These are phyloP conservation scores for Sphaerulina populicola DNA, from an alignment of 2,329 filamentous ascomycete species.

Conservation along the genomic window DNA sequence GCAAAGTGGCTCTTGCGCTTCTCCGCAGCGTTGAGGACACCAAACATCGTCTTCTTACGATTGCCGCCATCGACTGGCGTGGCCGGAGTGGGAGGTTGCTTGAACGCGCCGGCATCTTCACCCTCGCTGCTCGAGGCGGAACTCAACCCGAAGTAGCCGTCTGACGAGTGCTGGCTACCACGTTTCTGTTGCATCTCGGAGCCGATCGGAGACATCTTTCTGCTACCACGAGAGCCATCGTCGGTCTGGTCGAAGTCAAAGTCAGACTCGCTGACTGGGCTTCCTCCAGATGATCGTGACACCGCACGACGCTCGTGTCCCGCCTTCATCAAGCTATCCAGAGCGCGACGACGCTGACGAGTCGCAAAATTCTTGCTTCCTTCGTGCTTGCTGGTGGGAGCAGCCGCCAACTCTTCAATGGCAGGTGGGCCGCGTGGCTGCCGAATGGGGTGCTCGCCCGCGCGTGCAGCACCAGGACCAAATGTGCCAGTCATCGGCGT, in stretches of 20 bases:
- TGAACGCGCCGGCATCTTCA: slow-evolving; percentile 29
- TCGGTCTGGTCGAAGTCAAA: slow-evolving; percentile 57
- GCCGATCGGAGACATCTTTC: slow-evolving; percentile 35
- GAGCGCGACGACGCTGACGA: slow-evolving; percentile 81
- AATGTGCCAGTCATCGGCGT: slow-evolving; percentile 79
- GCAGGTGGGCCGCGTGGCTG: slow-evolving; percentile 89
- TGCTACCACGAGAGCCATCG: slow-evolving; percentile 44
- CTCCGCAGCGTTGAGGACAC: slow-evolving; percentile 78
- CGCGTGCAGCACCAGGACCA: slow-evolving; percentile 83
- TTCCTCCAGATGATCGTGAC: slow-evolving; percentile 56
- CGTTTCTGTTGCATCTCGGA: slow-evolving; percentile 35
- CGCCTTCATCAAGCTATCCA: slow-evolving; percentile 84
- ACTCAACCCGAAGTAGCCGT: slow-evolving; percentile 44
- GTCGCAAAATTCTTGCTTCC: slow-evolving; percentile 96
- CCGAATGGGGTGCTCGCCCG: slow-evolving; percentile 86
- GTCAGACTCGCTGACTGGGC: slow-evolving; percentile 74
- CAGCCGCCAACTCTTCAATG: slow-evolving; percentile 79
- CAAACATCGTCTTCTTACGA: slow-evolving; percentile 74
- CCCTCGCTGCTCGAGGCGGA: slow-evolving; percentile 65
- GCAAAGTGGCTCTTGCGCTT: slow-evolving; percentile 71
- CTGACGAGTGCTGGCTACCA: slow-evolving; percentile 27
- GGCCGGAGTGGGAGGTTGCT: slow-evolving; percentile 32
- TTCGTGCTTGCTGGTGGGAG: slow-evolving; percentile 86
- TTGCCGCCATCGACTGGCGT: slow-evolving; percentile 68
- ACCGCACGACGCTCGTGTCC: slow-evolving; percentile 72